phyloP scores from a whole-genome alignment of 2,329 filamentous ascomycete genomes.

The Penicillium brasilianum region DNA sequence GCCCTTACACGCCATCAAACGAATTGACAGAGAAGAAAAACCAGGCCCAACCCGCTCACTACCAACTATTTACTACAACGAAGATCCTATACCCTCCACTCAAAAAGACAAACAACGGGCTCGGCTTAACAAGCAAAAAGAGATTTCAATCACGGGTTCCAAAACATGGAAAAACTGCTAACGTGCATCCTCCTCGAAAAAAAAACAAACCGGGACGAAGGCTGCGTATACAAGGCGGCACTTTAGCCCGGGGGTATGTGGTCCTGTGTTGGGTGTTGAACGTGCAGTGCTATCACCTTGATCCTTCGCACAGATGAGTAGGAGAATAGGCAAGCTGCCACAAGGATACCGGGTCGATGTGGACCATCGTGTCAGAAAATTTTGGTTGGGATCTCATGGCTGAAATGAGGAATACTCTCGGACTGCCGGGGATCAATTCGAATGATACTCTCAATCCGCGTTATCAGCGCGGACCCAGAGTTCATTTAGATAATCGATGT shows the following conservation, averaged over 20 bases:
- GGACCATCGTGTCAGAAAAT: not conserved
- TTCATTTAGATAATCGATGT: not conserved
- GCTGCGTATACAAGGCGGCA: not conserved
- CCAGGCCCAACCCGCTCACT: too few species aligned
- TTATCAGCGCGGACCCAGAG: not conserved
- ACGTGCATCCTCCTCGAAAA: slow-evolving; percentile 2
- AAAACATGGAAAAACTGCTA: slow-evolving; percentile 7
- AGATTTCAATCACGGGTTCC: slow-evolving; percentile 9
- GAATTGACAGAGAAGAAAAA: too few species aligned
- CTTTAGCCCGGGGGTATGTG: not conserved
- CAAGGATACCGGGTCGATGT: not conserved
- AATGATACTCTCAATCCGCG: not conserved
- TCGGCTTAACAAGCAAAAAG: slow-evolving; percentile 9
- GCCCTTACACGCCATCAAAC: not conserved
- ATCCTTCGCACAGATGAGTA: not conserved
- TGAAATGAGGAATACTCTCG: not conserved
- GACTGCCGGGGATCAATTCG: not conserved
- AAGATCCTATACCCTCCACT: not conserved
- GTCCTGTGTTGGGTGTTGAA: slow-evolving; percentile 29
- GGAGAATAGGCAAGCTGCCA: slow-evolving; percentile 7
- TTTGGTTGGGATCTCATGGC: not conserved
- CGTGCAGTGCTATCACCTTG: slow-evolving; percentile 13
- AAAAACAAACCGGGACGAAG: slow-evolving; percentile 7
- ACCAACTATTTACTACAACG: not conserved
- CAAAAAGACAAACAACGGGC: not conserved